These are phyloP conservation scores for Cynanchum wilfordii DNA, from an alignment of 257 asterid species.

Conservation along the genomic window DNA sequence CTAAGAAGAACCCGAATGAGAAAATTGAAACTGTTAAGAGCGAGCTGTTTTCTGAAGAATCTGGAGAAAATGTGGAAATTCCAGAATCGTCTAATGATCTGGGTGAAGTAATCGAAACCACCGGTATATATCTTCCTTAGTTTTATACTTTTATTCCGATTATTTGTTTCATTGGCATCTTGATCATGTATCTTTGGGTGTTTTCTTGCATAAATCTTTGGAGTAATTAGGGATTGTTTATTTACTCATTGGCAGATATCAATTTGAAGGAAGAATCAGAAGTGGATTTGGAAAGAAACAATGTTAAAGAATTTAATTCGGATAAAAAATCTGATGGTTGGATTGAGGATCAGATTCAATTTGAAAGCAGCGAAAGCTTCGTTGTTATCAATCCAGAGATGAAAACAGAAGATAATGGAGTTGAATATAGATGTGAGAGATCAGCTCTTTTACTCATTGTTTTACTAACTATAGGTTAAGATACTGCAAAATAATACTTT, in stretches of 20 bases:
- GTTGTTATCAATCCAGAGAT: background rate
- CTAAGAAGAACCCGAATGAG: conserved; percentile 29
- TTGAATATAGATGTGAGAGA: conserved; percentile 1
- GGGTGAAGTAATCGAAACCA: conserved; percentile 26
- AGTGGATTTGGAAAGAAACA: conserved; percentile 4
- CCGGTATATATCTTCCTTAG: conserved; percentile 34
- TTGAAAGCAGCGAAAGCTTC: background rate
- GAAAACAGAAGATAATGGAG: conserved; percentile 11
- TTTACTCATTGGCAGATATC: background rate
- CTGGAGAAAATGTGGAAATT: conserved; percentile 17
- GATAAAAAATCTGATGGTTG: background rate
- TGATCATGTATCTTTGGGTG: background rate
- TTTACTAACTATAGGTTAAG: background rate
- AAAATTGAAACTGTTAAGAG: conserved; percentile 22
- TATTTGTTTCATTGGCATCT: background rate
- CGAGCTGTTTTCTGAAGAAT: conserved; percentile 26
- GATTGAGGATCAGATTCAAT: background rate
- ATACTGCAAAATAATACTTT: background rate
- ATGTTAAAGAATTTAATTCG: background rate
- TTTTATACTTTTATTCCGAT: background rate
- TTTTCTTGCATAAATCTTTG: background rate
- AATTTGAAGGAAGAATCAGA: conserved; percentile 12
- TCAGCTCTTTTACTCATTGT: background rate
- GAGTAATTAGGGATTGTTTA: background rate
- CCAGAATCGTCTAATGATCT: conserved; percentile 15